Conservation (phyloP, 2,329 filamentous ascomycete genomes). For the Monosporascus sp. region DNA sequence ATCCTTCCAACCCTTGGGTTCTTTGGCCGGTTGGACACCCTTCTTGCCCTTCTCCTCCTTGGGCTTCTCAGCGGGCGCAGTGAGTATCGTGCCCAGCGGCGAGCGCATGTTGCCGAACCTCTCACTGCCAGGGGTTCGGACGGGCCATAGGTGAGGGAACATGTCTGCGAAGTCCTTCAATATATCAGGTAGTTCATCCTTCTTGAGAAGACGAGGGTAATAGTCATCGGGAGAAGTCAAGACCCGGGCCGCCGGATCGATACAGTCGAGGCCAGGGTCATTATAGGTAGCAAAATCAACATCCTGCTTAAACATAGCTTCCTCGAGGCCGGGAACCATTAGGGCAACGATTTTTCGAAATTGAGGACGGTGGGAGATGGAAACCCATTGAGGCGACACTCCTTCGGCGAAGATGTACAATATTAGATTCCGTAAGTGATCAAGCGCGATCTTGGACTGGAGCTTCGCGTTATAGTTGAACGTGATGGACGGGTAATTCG, state of each 20-base stretch:
- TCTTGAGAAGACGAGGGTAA: constrained; percentile 49
- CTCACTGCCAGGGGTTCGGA: constrained; percentile 81
- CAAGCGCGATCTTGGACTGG: constrained; percentile 56
- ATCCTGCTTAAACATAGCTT: constrained; percentile 74
- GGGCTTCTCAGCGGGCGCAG: constrained; percentile 63
- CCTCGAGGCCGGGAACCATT: constrained; percentile 88
- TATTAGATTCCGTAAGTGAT: constrained; percentile 57
- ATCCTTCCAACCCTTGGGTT: constrained; percentile 64
- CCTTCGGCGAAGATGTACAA: constrained; percentile 65
- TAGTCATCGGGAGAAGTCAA: constrained; percentile 53
- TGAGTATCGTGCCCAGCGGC: constrained; percentile 78
- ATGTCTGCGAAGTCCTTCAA: constrained; percentile 70
- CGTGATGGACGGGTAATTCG: constrained; percentile 54
- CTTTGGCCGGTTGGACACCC: constrained; percentile 55
- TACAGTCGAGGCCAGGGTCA: constrained; percentile 22
- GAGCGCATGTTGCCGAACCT: constrained; percentile 78
- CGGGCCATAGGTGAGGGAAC: constrained; percentile 84
- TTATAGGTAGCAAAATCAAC: constrained; percentile 46
- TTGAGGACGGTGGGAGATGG: constrained; percentile 55
- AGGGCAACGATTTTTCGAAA: constrained; percentile 79
- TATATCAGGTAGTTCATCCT: constrained; percentile 45
- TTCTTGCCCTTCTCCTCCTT: constrained; percentile 60
- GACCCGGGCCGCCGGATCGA: constrained; percentile 27
- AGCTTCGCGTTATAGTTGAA: constrained; percentile 55
- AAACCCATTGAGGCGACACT: constrained; percentile 59